Evolutionary conservation across 371 early-diverging fungal species (phyloP).

Genomic region (Mortierella sp.): DNA sequence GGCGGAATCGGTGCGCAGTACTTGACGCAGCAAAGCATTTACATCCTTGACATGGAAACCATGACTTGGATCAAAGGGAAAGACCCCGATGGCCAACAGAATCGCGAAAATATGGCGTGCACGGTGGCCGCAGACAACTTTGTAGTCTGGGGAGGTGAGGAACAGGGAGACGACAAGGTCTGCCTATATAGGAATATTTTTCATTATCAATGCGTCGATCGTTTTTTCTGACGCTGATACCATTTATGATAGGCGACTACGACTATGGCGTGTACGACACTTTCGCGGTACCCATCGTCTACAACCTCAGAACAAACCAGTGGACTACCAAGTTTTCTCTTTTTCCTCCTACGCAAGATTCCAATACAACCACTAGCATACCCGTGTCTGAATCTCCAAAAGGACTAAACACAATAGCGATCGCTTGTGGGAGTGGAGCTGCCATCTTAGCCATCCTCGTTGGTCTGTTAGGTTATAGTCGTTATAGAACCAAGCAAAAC

Average conservation of each 20-base stretch:
- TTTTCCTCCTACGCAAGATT: background rate
- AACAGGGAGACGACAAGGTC: background rate
- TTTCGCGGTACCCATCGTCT: background rate
- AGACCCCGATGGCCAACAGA: background rate
- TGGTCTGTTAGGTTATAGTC: background rate
- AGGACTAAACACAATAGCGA: background rate
- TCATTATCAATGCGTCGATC: too few relatives aligned
- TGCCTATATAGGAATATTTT: background rate
- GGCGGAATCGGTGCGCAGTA: background rate
- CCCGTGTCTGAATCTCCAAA: background rate
- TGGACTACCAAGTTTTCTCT: background rate
- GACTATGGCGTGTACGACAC: background rate
- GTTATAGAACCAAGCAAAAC: background rate
- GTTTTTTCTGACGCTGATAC: background rate
- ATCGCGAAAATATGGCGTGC: constrained; percentile 3
- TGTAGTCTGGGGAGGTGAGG: constrained; percentile 18
- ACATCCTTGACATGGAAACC: constrained; percentile 9
- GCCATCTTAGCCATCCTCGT: background rate
- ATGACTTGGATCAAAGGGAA: constrained; percentile 14
- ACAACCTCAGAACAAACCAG: background rate
- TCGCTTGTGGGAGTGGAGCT: background rate
- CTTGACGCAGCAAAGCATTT: background rate
- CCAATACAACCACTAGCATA: background rate
- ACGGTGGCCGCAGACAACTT: constrained; percentile 14
- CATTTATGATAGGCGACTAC: background rate